Percentiles rank a stretch among this genome's conserved stretches.
These are phyloP conservation scores for Ziziphus jujuba DNA, from an alignment of 306 rosid species.

Conservation along the genomic window DNA sequence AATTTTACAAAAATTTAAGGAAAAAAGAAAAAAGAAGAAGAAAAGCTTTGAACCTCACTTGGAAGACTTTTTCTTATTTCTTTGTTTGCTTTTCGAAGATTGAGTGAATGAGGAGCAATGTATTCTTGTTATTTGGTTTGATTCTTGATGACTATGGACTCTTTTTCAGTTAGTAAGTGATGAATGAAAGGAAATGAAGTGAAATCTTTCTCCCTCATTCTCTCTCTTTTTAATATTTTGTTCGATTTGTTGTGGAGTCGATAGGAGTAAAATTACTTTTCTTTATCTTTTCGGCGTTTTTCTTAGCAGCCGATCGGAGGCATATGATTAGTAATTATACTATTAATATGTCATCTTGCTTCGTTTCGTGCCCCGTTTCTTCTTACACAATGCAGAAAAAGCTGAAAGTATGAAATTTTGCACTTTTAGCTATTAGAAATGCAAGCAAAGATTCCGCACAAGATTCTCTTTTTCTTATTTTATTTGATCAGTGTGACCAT, in stretches of 20 bases:
- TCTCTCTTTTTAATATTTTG: too few species aligned
- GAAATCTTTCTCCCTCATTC: too few species aligned
- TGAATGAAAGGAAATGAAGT: background rate
- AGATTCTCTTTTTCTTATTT: too few species aligned
- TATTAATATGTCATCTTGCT: too few species aligned
- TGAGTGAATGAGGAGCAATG: background rate
- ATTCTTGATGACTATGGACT: background rate
- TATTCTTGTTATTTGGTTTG: background rate
- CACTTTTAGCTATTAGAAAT: too few species aligned
- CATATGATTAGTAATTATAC: background rate
- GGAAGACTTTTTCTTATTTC: background rate
- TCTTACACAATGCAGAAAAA: too few species aligned
- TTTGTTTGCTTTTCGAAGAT: background rate
- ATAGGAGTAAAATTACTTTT: background rate
- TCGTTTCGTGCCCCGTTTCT: too few species aligned
- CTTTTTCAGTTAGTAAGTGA: background rate
- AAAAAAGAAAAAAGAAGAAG: background rate
- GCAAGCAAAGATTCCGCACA: too few species aligned
- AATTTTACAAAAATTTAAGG: too few species aligned
- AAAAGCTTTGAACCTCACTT: background rate
- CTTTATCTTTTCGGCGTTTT: background rate
- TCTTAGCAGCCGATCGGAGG: background rate
- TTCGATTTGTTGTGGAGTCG: background rate
- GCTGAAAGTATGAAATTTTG: too few species aligned
- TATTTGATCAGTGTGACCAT: too few species aligned